Evolutionary conservation across 805 yeast species (phyloP), one percentile per base, ranked within the genome.

Genomic region (Spathaspora passalidarum): DNA sequence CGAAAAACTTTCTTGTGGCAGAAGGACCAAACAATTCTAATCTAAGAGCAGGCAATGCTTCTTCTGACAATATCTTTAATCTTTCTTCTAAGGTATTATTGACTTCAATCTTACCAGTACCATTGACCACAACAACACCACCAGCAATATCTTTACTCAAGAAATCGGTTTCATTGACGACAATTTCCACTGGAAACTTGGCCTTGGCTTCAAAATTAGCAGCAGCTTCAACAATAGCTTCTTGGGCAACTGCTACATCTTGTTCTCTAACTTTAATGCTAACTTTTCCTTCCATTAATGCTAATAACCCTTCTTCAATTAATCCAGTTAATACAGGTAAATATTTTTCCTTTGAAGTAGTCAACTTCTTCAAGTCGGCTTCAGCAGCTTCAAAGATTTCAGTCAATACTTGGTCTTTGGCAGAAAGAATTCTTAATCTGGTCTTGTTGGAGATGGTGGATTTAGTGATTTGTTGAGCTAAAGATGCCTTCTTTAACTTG

Each of bases 381-480:
- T 79, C 81, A 19, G 97, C 86, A 10, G 72, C 79, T 45, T 81
- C 84, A 57, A 91, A 87, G 52, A 94, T 82, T 17, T 77, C 82
- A 51, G 81, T 81, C 57, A 94, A 73, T 11, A 88, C 81, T 56
- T 83, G 82, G 62, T 92, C 76, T 63, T 91, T 88, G 46, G 96
- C 88, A 14, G 86, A 78, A 56, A 94, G 81, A 29, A 92, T 83
- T 73, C 90, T 86, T 65, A 94, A 84, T 72, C 99, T 85, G 54
- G 96, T 88, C 75, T 94, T 90, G 78, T 94, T 94, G 53, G 92
- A 90, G 62, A 94, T 86, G 45, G 96, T 92, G 23, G 98, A 91
- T 73, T 89, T 90, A 59, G 91, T 82, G 65, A 94, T 92, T 73
- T 94, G 98, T 69, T 94, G 97, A 38, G 92, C 87, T 66, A 94